Evolutionary conservation across 805 yeast species (phyloP).

Genomic region (Vanderwaltozyma tropicalis): DNA sequence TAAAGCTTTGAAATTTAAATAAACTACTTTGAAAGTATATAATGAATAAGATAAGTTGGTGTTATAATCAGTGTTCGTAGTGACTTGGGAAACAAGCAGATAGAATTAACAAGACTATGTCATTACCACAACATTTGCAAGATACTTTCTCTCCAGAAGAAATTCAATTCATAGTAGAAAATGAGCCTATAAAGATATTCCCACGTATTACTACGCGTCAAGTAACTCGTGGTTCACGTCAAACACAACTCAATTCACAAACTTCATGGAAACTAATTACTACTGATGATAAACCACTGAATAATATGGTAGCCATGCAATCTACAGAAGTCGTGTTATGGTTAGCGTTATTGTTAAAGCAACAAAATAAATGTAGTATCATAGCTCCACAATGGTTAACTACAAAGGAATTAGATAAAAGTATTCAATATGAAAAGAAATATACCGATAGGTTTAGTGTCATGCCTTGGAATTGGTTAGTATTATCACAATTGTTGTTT

Average conservation of each 20-base stretch:
- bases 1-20: too few species aligned
- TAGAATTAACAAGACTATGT: constrained; percentile 39
- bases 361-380: constrained; percentile 77
- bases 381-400: constrained; percentile 82
- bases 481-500: constrained; percentile 59
- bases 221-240: constrained; percentile 5
- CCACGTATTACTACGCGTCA: constrained; percentile 44
- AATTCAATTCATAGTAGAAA: constrained; percentile 76
- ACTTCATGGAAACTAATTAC: constrained; percentile 26
- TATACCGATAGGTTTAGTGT: constrained; percentile 49
- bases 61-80: too few species aligned
- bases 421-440: constrained; percentile 57
- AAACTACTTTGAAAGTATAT: too few species aligned
- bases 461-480: constrained; percentile 86
- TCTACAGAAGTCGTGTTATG: constrained; percentile 70
- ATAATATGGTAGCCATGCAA: constrained; percentile 44
- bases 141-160: constrained; percentile 64
- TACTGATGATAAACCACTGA: constrained; percentile 28
- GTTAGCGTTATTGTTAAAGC: constrained; percentile 75
- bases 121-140: constrained; percentile 46
- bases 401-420: constrained; percentile 39
- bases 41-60: too few species aligned
- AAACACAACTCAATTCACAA: neutral
- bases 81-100: too few species aligned
- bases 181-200: constrained; percentile 58